Conservation (phyloP, 495 filamentous ascomycete genomes). For the Monascus purpureus region DNA sequence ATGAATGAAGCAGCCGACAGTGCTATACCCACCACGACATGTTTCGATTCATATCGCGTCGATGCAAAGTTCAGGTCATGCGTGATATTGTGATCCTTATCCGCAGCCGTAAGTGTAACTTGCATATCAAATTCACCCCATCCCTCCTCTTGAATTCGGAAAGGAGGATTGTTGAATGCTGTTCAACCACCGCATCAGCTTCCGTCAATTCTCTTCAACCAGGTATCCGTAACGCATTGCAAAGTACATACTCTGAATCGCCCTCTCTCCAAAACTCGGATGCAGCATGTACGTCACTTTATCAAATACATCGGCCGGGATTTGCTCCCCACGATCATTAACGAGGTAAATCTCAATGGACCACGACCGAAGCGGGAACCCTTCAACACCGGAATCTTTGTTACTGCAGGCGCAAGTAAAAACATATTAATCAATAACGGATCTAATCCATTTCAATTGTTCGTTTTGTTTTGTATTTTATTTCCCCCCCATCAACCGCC, state of each 20-base stretch:
- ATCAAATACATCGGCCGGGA: slow-evolving; percentile 73
- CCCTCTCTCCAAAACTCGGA: slow-evolving; percentile 71
- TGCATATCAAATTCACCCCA: slow-evolving; percentile 99
- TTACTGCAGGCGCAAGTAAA: slow-evolving; percentile 16
- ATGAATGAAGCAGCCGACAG: no score
- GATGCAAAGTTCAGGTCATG: slow-evolving; percentile 91
- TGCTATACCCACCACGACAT: slow-evolving; percentile 53
- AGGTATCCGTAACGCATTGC: no score
- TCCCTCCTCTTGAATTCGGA: slow-evolving; percentile 81
- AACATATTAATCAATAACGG: slow-evolving; percentile 3
- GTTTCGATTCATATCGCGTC: slow-evolving; percentile 69
- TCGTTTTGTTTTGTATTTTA: no score
- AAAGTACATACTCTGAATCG: slow-evolving; percentile 58
- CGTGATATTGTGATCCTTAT: slow-evolving; percentile 64
- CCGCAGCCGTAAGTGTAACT: slow-evolving; percentile 64
- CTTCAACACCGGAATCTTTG: slow-evolving; percentile 64
- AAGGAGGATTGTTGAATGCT: slow-evolving; percentile 76
- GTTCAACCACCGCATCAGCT: slow-evolving; percentile 1
- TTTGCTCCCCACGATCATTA: slow-evolving; percentile 46
- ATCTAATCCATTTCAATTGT: slow-evolving; percentile 3
- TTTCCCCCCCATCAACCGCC: no score
- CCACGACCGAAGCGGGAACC: slow-evolving; percentile 77
- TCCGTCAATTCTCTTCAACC: no score
- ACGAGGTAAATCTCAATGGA: slow-evolving; percentile 46
- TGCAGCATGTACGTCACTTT: slow-evolving; percentile 87